Conservation (phyloP, 2,329 filamentous ascomycete genomes). For the Lachnellula occidentalis region DNA sequence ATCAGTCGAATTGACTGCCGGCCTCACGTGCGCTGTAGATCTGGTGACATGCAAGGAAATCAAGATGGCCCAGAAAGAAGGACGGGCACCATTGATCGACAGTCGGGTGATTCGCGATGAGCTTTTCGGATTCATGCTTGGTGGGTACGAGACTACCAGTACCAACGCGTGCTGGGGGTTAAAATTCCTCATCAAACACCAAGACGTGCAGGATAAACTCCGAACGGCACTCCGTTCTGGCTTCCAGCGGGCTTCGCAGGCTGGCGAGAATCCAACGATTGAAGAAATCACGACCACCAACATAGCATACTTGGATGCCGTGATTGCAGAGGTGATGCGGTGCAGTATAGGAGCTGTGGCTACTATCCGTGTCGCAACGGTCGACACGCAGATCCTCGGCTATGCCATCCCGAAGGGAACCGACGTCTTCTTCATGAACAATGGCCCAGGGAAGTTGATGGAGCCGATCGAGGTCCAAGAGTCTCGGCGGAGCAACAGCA, state of each 20-base stretch:
- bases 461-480: not conserved
- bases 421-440: conserved; percentile 26
- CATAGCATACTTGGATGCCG: conserved; percentile 19
- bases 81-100: conserved; percentile 2
- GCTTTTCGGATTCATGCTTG: conserved; percentile 9
- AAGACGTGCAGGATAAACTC: conserved; percentile 11
- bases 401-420: conserved; percentile 35
- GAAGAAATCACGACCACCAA: conserved; percentile 11
- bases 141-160: conserved; percentile 10
- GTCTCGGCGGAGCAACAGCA: not conserved
- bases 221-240: conserved; percentile 2
- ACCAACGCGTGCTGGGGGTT: conserved; percentile 7
- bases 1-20: conserved; percentile 6
- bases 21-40: conserved; percentile 8
- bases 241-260: not conserved
- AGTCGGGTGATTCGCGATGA: conserved; percentile 6
- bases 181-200: conserved; percentile 10
- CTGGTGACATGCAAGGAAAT: conserved; percentile 8
- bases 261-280: conserved; percentile 6
- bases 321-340: conserved; percentile 30
- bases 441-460: not conserved
- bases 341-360: conserved; percentile 28
- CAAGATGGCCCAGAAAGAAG: conserved; percentile 4
- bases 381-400: conserved; percentile 32
- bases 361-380: conserved; percentile 28